A percentile compares a stretch with the other conserved stretches of the same genome.
These are phyloP conservation scores for Backusella tuberculispora DNA, from an alignment of 192 early-diverging fungal genomes.

Conservation along the genomic window DNA sequence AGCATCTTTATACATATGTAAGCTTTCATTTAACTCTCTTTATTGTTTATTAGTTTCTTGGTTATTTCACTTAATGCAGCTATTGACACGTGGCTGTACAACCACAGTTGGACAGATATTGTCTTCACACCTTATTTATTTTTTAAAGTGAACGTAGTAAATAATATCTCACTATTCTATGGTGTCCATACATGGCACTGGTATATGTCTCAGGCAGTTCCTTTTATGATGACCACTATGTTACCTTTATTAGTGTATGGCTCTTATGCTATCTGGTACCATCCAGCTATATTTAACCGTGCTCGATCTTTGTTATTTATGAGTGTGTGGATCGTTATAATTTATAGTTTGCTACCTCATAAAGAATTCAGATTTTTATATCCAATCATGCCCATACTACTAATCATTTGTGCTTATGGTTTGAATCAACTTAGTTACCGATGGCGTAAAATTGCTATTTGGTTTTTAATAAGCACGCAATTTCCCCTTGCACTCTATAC, in stretches of 20 bases:
- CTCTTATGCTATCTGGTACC: constrained; percentile 37
- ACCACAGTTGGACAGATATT: constrained; percentile 63
- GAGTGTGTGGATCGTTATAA: constrained; percentile 49
- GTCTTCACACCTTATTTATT: constrained; percentile 81
- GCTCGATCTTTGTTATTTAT: constrained; percentile 41
- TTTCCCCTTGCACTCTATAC: constrained; percentile 72
- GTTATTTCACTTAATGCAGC: constrained; percentile 30
- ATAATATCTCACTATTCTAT: constrained; percentile 87
- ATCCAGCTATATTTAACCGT: constrained; percentile 1
- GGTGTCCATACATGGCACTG: constrained; percentile 91
- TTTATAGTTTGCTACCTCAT: constrained; percentile 83
- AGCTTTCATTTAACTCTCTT: not conserved
- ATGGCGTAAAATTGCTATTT: constrained; percentile 15
- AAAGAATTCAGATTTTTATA: constrained; percentile 98
- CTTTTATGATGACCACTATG: constrained; percentile 75
- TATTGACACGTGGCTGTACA: constrained; percentile 77
- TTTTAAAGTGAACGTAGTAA: constrained; percentile 78
- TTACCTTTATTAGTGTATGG: constrained; percentile 70
- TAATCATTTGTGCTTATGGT: constrained; percentile 52
- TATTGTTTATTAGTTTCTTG: not conserved
- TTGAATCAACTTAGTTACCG: constrained; percentile 23
- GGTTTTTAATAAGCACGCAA: constrained; percentile 68
- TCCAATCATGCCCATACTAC: constrained; percentile 75
- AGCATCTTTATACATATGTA: not conserved
- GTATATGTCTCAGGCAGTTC: constrained; percentile 85